Conservation (phyloP, 2,329 filamentous ascomycete genomes). For the Penicillium verrucosum region DNA sequence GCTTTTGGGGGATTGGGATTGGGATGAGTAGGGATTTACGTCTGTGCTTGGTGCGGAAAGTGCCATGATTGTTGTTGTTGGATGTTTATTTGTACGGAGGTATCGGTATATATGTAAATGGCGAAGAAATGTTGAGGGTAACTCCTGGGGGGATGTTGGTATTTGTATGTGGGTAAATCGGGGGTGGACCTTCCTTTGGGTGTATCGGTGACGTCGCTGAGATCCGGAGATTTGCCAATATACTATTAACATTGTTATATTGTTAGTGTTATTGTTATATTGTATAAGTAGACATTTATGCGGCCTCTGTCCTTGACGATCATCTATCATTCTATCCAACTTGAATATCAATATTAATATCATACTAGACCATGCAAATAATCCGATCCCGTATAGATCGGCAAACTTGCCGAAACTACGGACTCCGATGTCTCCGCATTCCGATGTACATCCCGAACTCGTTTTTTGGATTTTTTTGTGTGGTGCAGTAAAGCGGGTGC, state of each 20-base stretch:
- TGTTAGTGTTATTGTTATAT: background rate
- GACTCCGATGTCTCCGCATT: background rate
- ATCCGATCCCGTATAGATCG: background rate
- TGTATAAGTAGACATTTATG: no score
- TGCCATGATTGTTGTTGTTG: slow-evolving; percentile 22
- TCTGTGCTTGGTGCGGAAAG: slow-evolving; percentile 32
- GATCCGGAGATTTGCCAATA: background rate
- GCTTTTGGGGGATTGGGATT: background rate
- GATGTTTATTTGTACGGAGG: background rate
- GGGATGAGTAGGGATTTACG: slow-evolving; percentile 15
- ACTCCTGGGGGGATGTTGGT: background rate
- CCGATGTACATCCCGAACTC: background rate
- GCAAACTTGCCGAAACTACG: background rate
- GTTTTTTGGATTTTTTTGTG: no score
- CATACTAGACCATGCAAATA: background rate
- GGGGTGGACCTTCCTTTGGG: slow-evolving; percentile 15
- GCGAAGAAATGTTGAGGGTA: background rate
- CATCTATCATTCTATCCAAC: no score
- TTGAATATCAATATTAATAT: no score
- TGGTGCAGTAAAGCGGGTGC: no score
- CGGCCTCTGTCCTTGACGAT: no score
- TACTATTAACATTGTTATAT: no score
- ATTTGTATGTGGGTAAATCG: background rate
- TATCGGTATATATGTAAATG: background rate
- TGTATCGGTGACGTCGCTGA: slow-evolving; percentile 1